These are phyloP conservation scores for Eucalyptus melliodora DNA, from an alignment of 345 rosid genomes.

Conservation along the genomic window DNA sequence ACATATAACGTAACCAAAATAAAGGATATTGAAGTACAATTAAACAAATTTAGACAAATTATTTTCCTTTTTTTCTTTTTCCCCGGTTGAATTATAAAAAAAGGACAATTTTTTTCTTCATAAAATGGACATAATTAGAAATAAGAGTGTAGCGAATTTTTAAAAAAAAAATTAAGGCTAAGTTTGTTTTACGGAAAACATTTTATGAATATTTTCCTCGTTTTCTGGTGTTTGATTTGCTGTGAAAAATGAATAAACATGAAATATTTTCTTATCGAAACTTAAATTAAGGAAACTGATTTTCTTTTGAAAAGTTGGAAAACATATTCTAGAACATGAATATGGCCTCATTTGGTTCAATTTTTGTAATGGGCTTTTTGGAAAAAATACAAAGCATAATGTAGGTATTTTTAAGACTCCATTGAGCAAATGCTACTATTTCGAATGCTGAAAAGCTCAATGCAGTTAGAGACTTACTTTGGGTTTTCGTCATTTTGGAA, in stretches of 20 bases:
- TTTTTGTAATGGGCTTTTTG: too few species aligned
- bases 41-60: too few species aligned
- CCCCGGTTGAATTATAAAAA: accelerated
- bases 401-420: too few species aligned
- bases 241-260: accelerated
- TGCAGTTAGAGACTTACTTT: accelerated
- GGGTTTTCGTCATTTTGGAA: accelerated
- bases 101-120: too few species aligned
- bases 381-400: accelerated
- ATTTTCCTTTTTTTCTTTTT: not conserved
- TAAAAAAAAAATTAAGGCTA: too few species aligned
- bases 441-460: accelerated
- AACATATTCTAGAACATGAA: accelerated
- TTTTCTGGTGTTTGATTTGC: accelerated
- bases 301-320: not conserved
- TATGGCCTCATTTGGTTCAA: accelerated
- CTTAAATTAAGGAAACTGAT: too few species aligned
- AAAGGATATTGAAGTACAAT: not conserved
- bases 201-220: not conserved
- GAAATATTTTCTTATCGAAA: too few species aligned
- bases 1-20: not conserved
- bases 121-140: not conserved
- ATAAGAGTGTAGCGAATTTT: not conserved
- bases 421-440: too few species aligned
- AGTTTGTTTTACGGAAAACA: not conserved